These are phyloP conservation scores for Neocallimastix lanati DNA, from an alignment of 192 early-diverging fungal species.

Conservation along the genomic window DNA sequence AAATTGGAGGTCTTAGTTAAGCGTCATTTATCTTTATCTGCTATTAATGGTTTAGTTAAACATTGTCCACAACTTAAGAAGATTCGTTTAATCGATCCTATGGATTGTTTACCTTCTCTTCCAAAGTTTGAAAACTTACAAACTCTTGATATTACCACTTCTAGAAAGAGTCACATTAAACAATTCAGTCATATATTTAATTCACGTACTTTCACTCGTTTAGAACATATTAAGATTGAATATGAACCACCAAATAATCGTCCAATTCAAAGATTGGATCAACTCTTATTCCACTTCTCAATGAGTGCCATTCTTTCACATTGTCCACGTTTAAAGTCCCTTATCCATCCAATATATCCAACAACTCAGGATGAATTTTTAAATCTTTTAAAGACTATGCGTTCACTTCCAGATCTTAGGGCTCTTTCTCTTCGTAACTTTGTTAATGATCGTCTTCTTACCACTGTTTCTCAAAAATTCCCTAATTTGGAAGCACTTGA, in stretches of 20 bases:
- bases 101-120: background rate
- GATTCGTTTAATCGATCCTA: background rate
- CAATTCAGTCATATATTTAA: background rate
- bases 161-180: background rate
- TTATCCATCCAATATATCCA: background rate
- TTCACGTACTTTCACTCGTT: background rate
- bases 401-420: background rate
- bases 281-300: background rate
- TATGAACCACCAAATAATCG: background rate
- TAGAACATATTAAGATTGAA: background rate
- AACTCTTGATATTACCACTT: background rate
- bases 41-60: background rate
- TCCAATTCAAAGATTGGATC: background rate
- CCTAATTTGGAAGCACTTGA: background rate
- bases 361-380: background rate
- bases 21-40: background rate
- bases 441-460: background rate
- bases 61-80: background rate
- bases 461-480: background rate
- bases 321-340: background rate
- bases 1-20: background rate
- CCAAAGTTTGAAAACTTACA: background rate
- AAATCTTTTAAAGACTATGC: background rate
- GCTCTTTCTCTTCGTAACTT: background rate
- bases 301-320: background rate